Evolutionary conservation across 2,329 filamentous ascomycete genomes (phyloP).

Genomic region (Neonectria neomacrospora): DNA sequence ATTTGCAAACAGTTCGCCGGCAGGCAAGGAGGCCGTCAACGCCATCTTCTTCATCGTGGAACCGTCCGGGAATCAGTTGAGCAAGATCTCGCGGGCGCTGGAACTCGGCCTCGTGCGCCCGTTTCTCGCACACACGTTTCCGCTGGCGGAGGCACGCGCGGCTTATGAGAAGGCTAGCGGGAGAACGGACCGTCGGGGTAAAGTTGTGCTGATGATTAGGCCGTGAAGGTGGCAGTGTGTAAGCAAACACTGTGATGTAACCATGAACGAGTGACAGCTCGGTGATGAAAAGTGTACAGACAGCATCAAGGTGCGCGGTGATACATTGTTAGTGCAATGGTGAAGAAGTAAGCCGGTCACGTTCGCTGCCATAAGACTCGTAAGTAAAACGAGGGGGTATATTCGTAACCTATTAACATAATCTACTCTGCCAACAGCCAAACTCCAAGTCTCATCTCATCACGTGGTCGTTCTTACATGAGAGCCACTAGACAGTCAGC

Average conservation of each 20-base stretch:
- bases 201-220: conserved; percentile 22
- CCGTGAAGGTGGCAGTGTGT: not conserved
- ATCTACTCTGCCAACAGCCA: not conserved
- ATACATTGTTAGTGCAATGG: not conserved
- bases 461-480: conserved; percentile 18
- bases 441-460: not conserved
- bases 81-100: conserved; percentile 4
- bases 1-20: conserved; percentile 1
- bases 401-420: not conserved
- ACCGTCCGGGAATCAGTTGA: conserved; percentile 2
- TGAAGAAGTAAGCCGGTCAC: not conserved
- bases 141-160: conserved; percentile 7
- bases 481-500: conserved; percentile 32
- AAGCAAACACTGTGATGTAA: not conserved
- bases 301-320: not conserved
- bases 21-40: conserved; percentile 9
- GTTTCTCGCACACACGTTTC: conserved; percentile 25
- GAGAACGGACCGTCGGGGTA: conserved; percentile 17
- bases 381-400: not conserved
- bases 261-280: conserved; percentile 3
- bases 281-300: not conserved
- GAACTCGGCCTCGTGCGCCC: conserved; percentile 15
- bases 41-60: conserved; percentile 22
- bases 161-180: conserved; percentile 18
- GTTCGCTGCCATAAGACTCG: not conserved